Evolutionary conservation across 768 basidiomycete species (phyloP).

Genomic region (Suillus clintonianus): DNA sequence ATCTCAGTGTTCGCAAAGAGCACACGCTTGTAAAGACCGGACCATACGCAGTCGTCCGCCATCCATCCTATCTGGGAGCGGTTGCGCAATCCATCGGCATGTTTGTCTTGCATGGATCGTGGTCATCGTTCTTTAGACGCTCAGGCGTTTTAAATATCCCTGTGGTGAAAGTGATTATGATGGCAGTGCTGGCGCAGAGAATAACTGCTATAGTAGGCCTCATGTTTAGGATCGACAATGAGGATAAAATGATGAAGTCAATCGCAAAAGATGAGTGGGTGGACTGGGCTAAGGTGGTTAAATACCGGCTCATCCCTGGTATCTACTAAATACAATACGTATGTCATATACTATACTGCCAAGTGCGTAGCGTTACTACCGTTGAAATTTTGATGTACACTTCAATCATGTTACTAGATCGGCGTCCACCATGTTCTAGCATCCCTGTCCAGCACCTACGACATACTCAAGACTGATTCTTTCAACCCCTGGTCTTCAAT

Average conservation of each 20-base stretch:
- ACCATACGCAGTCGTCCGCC: conserved; percentile 45
- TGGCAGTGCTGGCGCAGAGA: not conserved
- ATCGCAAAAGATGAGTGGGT: conserved; percentile 37
- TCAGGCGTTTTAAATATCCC: not conserved
- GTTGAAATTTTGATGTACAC: too few relatives aligned
- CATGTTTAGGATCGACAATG: conserved; percentile 10
- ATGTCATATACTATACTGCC: too few relatives aligned
- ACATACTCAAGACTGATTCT: too few relatives aligned
- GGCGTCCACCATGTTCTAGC: too few relatives aligned
- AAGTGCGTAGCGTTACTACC: too few relatives aligned
- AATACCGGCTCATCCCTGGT: conserved; percentile 34
- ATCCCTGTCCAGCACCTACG: too few relatives aligned
- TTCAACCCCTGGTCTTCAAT: too few relatives aligned
- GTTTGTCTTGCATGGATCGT: conserved; percentile 4
- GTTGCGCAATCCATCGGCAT: conserved; percentile 8
- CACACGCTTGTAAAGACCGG: conserved; percentile 44
- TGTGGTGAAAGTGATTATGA: not conserved
- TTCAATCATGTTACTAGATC: too few relatives aligned
- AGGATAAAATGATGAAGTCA: conserved; percentile 30
- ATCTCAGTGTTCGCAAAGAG: conserved; percentile 40
- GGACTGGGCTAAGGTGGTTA: conserved; percentile 26
- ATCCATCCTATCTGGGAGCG: conserved; percentile 44
- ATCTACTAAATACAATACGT: conserved; percentile 20
- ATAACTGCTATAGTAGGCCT: not conserved
- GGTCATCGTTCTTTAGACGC: conserved; percentile 4